Conservation (phyloP, 495 filamentous ascomycete genomes). For the Lasiosphaeria hispida region DNA sequence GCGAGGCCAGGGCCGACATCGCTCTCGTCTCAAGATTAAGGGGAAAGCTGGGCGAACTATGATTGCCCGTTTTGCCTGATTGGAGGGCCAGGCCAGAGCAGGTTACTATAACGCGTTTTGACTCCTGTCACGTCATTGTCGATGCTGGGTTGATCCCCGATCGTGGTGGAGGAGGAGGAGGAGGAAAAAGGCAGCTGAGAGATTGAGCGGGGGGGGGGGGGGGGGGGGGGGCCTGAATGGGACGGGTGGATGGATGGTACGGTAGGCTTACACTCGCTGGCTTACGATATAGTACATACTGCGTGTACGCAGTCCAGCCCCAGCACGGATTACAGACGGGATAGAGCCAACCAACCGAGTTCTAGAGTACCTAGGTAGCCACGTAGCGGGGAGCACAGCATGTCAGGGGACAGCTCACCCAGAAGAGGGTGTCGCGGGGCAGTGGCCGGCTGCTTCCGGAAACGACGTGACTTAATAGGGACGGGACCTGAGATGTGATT, state of each 20-base stretch:
- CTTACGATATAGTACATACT: too few relatives aligned
- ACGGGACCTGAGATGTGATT: too few relatives aligned
- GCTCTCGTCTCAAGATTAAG: background rate
- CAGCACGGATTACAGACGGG: background rate
- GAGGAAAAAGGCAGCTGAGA: too few relatives aligned
- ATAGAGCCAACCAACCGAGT: background rate
- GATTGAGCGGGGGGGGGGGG: too few relatives aligned
- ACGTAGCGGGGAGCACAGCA: background rate
- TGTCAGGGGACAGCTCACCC: too few relatives aligned
- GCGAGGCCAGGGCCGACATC: conserved; percentile 1
- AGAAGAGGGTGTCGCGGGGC: too few relatives aligned
- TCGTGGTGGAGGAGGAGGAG: too few relatives aligned
- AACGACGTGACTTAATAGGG: too few relatives aligned
- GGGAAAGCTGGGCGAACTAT: background rate
- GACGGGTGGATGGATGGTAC: background rate
- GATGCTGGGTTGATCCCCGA: background rate
- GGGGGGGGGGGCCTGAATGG: background rate
- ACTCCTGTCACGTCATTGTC: conserved; percentile 6
- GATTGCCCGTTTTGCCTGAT: background rate
- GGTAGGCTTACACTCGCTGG: too few relatives aligned
- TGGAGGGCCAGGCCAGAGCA: conserved; percentile 1
- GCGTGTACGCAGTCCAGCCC: background rate
- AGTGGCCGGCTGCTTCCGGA: too few relatives aligned
- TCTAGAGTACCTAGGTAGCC: background rate
- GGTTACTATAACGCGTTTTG: background rate